Conservation (phyloP, 306 rosid species). For the Cucumis hystrix region DNA sequence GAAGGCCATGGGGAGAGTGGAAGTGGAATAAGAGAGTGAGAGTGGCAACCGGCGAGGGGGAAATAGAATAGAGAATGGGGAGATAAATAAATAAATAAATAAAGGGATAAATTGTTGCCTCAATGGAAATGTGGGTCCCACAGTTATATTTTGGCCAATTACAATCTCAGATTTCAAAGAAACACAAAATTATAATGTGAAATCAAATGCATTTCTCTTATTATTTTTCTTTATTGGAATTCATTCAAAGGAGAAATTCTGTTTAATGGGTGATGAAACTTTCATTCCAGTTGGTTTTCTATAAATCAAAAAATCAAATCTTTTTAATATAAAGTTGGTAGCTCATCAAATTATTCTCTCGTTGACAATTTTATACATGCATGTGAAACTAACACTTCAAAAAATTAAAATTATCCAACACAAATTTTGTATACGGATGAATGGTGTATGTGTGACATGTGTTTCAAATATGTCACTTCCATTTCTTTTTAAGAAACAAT, state of each 20-base stretch:
- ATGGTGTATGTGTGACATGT: background rate
- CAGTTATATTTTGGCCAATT: background rate
- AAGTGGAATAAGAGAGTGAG: background rate
- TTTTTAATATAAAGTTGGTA: background rate
- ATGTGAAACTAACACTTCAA: no score
- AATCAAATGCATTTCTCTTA: no score
- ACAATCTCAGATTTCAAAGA: no score
- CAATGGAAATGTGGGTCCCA: slow-evolving; percentile 21
- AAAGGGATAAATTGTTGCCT: background rate
- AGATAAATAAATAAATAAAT: slow-evolving; percentile 26
- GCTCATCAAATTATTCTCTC: background rate
- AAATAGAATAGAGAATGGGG: slow-evolving; percentile 24
- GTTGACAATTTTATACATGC: background rate
- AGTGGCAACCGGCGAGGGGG: slow-evolving; percentile 1
- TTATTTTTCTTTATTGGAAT: background rate
- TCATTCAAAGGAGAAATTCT: background rate
- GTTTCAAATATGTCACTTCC: no score
- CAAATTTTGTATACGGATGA: background rate
- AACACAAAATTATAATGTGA: no score
- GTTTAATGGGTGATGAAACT: background rate
- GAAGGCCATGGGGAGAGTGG: slow-evolving; percentile 27
- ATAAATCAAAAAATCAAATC: no score
- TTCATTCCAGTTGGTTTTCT: no score
- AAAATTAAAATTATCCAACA: no score
- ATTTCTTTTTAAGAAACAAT: no score